phyloP scores from a whole-genome alignment of 805 yeast genomes.

The Brettanomyces nanus region DNA sequence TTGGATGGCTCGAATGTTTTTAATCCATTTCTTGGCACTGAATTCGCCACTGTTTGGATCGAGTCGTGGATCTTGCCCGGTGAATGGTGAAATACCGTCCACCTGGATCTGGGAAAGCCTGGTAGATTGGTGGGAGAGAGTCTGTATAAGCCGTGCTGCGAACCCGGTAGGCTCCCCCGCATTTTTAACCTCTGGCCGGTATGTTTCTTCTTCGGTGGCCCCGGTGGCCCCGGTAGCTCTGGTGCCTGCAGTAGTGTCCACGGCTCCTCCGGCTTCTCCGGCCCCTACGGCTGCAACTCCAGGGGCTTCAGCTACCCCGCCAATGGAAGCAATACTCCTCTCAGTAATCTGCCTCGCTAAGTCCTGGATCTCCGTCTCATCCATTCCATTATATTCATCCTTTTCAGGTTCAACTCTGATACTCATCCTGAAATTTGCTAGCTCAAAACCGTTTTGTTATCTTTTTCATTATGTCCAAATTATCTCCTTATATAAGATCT shows the following conservation, averaged over 20 bases:
- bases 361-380: slow-evolving; percentile 1
- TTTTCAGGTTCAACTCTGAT: slow-evolving; percentile 2
- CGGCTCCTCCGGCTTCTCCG: not conserved
- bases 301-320: not conserved
- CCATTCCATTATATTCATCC: not conserved
- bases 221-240: not conserved
- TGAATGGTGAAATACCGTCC: slow-evolving; percentile 3
- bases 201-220: not conserved
- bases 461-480: no score
- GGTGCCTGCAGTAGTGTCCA: not conserved
- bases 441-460: no score
- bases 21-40: slow-evolving; percentile 52
- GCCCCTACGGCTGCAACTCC: not conserved
- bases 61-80: slow-evolving; percentile 19
- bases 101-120: slow-evolving; percentile 4
- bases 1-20: slow-evolving; percentile 42
- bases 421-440: slow-evolving; percentile 1
- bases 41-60: slow-evolving; percentile 50
- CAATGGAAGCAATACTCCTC: not conserved
- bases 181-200: not conserved
- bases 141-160: not conserved
- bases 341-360: slow-evolving; percentile 3
- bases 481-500: no score
- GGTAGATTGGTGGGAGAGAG: slow-evolving; percentile 2
- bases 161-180: not conserved